Evolutionary conservation across 805 yeast species (phyloP), one percentile per base, ranked within the genome.

Genomic region (Candida schatavii): DNA sequence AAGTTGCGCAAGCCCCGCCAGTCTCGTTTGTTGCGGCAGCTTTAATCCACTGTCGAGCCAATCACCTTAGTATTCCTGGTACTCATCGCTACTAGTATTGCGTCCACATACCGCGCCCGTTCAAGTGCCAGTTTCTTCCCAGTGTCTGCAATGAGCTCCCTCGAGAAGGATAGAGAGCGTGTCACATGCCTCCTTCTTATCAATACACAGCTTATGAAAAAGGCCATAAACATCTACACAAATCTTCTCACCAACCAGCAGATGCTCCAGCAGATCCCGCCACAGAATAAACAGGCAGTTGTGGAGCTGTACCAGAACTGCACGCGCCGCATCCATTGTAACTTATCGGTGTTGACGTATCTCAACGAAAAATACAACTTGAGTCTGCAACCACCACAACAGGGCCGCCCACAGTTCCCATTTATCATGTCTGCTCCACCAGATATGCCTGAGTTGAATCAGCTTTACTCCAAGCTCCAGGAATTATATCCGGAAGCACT

Each of bases 401-500:
- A 54, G 28, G 61, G 57, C 34, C 57, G 60, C 46, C 52, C 54
- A 38, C 57, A 55, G 13, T 70, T 70, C 42, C 84, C 84, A 2
- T 68, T 72, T 23, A 74, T 78, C 31, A 66, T 77, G 44, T 62
- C 75, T 1, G 73, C 84, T 4, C 83, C 83, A 5, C 70, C 70
- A 3, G 81, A 76, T 35, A 65, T 77, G 61, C 80, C 81, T 0
- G 83, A 77, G 48, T 61, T 78, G 33, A 61, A 62, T 39, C 72
- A 67, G 29, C 64, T 72, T 31, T 78, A 78, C 54, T 62, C 64
- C n/a, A 61, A 66, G 37, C 57, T 74, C 21, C 75, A 72, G 49
- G 72, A 71, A 40, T 52, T 78, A 28, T 78, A 77, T 46, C 81
- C 81, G 0, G 82, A 78, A 45, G 79, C 80, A 1, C 55, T 71